These are phyloP conservation scores for Cornus kousa DNA, from an alignment of 148 eudicot genomes.

Conservation along the genomic window DNA sequence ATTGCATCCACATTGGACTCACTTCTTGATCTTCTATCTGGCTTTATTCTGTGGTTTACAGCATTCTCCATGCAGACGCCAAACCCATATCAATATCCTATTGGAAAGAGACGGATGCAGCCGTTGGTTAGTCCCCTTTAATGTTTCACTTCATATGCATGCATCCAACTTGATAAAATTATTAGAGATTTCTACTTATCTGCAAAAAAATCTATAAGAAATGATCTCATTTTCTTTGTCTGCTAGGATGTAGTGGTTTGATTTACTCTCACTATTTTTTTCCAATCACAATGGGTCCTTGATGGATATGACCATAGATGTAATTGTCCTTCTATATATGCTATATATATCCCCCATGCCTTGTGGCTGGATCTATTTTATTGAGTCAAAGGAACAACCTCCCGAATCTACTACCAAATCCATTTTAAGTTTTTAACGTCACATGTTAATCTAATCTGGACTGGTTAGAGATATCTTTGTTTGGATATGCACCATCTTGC, in stretches of 20 bases:
- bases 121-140: neutral
- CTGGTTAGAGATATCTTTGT: neutral
- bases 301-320: neutral
- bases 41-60: conserved; percentile 88
- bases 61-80: conserved; percentile 82
- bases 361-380: neutral
- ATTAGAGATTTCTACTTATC: too few relatives aligned
- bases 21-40: conserved; percentile 81
- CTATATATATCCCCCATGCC: neutral
- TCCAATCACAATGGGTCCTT: neutral
- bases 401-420: neutral
- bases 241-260: too few relatives aligned
- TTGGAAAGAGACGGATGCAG: conserved; percentile 74
- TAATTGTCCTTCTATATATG: too few relatives aligned
- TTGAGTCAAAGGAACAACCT: neutral
- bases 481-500: neutral
- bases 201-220: neutral
- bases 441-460: neutral
- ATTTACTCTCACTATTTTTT: too few relatives aligned
- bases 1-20: conserved; percentile 38
- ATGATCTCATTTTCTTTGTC: neutral
- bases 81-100: conserved; percentile 81
- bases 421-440: neutral
- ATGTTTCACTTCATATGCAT: neutral
- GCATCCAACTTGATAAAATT: neutral